Evolutionary conservation across 495 filamentous ascomycete species (phyloP), one percentile per base, ranked within the genome.

Genomic region (Clohesyomyces aquaticus): DNA sequence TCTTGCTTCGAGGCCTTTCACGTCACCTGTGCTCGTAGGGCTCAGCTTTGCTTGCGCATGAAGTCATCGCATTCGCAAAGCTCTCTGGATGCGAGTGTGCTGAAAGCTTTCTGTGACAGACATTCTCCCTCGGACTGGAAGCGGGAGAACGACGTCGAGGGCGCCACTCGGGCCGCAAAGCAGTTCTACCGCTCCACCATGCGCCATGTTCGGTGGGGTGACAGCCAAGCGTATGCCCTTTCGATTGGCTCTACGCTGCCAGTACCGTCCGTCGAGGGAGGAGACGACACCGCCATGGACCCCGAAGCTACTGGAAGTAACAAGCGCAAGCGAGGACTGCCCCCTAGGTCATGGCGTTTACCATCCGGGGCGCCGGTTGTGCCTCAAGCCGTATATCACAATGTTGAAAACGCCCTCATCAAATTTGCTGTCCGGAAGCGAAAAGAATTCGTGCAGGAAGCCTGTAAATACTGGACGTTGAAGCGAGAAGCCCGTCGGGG

Each of bases 1-100:
- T 89, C 87, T 61, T 99, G 94, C 75, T 99, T 93, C 71, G 85
- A 91, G 70, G 94, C 94, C n/a, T 99, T 98, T 76, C 94, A 99
- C 75, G 94, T 98, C 27, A 97, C 93, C 4, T 99, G 94, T 72
- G 94, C 93, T 11, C 85, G 95, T 41, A 82, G 91, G 63, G 90
- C 92, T 38, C 86, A 88, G 63, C 85, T 99, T 0, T 96, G 89
- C 73, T 79, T 99, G 59, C 96, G 93, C 79, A 98, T 97, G 93
- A 98, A 97, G 75, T 90, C 91, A 49, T 87, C 83, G 48, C 89
- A 94, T 62, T 83, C 82, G 9, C 81, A 88, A 3, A 86, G 87
- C n/a, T 86, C 89, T 18, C 83, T 94, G 59, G 94, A 99, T 68
- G 87, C 91, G n/a, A 89, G 86, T 64, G 84, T 91, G 21, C 80